phyloP scores from a whole-genome alignment of 139 green algal genomes.

The Coccomyxa sp. region DNA sequence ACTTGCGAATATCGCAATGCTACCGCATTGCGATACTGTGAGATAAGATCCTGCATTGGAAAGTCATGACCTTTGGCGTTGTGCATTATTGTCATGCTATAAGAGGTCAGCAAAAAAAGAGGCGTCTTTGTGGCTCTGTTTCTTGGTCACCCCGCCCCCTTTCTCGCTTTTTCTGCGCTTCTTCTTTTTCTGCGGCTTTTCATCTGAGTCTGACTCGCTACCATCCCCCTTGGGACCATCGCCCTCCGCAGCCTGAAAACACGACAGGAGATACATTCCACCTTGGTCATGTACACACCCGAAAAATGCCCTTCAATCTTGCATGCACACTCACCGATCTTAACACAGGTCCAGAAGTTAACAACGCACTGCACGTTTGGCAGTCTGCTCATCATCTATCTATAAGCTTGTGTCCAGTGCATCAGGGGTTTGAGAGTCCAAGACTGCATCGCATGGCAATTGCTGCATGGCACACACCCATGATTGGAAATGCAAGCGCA shows the following conservation, averaged over 20 bases:
- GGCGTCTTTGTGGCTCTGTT: not conserved
- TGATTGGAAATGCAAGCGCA: not conserved
- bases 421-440: not conserved
- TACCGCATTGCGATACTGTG: too few relatives aligned
- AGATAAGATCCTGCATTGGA: too few relatives aligned
- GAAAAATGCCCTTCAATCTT: too few relatives aligned
- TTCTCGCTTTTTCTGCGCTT: constrained; percentile 10
- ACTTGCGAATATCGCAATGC: too few relatives aligned
- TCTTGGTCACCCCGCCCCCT: constrained; percentile 1
- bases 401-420: not conserved
- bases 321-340: not conserved
- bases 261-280: not conserved
- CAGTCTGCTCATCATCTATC: not conserved
- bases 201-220: constrained; percentile 14
- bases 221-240: not conserved
- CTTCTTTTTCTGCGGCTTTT: constrained; percentile 16
- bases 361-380: too few relatives aligned
- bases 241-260: not conserved
- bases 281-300: not conserved
- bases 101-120: constrained; percentile 15
- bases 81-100: not conserved
- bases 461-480: not conserved
- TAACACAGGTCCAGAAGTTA: not conserved
- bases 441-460: not conserved
- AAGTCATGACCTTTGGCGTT: too few relatives aligned